Conservation (phyloP, 2,329 filamentous ascomycete genomes). For the Venturia pyrina region DNA sequence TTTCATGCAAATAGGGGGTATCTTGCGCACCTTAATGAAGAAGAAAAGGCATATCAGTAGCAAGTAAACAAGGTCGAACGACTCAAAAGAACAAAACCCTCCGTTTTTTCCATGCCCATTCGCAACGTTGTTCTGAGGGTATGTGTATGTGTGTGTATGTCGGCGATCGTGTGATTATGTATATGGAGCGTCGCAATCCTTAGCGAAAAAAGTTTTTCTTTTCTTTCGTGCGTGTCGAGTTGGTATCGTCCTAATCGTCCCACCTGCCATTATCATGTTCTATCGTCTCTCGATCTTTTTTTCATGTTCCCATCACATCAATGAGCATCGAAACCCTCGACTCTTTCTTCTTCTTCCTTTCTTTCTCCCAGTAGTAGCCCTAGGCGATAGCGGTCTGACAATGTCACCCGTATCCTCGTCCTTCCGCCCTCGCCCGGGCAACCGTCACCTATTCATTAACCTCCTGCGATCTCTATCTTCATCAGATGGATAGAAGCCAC, state of each 20-base stretch:
- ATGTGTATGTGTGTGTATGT: neutral
- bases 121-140: neutral
- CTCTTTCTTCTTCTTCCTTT: conserved; percentile 2
- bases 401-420: conserved; percentile 3
- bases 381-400: conserved; percentile 10
- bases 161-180: neutral
- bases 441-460: conserved; percentile 1
- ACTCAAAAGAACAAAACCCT: neutral
- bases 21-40: neutral
- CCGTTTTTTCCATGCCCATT: neutral
- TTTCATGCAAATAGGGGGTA: neutral
- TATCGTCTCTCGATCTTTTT: too few species aligned
- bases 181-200: neutral
- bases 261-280: neutral
- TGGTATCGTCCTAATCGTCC: neutral
- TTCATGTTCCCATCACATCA: conserved; percentile 5
- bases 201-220: neutral
- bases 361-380: conserved; percentile 2
- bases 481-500: neutral
- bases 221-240: neutral
- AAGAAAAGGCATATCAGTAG: neutral
- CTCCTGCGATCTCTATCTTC: neutral
- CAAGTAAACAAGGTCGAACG: neutral
- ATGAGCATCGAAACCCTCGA: conserved; percentile 1
- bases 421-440: conserved; percentile 4